These are phyloP conservation scores for Colletotrichum agaves DNA, from an alignment of 2,329 filamentous ascomycete species.

Conservation along the genomic window DNA sequence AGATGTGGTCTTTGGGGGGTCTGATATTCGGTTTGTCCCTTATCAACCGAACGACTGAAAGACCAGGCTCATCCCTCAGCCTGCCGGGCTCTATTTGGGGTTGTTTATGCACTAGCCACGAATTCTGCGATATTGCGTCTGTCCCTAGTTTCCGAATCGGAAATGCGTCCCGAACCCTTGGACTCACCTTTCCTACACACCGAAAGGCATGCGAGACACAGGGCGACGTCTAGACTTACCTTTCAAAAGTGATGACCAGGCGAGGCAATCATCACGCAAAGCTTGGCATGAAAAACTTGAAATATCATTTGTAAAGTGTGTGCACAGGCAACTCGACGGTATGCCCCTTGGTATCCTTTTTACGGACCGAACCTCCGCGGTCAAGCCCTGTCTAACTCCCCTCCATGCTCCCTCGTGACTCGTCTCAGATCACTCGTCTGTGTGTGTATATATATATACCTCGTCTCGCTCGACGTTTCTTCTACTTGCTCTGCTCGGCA, in stretches of 20 bases:
- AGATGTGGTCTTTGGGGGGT: too few species aligned
- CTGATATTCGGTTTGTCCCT: too few species aligned
- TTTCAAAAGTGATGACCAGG: too few species aligned
- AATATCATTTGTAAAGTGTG: slow-evolving; percentile 32
- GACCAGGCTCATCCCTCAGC: too few species aligned
- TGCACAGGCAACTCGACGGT: slow-evolving; percentile 31
- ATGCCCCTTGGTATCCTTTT: slow-evolving; percentile 33
- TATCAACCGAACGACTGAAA: too few species aligned
- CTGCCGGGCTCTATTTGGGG: too few species aligned
- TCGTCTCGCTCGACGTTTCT: slow-evolving; percentile 40
- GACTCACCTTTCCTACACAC: too few species aligned
- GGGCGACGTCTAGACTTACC: too few species aligned
- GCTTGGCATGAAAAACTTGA: slow-evolving; percentile 4
- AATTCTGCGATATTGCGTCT: too few species aligned
- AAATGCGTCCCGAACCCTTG: too few species aligned
- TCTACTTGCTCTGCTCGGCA: slow-evolving; percentile 52
- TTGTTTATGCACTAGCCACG: too few species aligned
- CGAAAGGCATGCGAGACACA: neutral
- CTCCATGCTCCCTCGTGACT: neutral
- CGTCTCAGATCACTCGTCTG: slow-evolving; percentile 17
- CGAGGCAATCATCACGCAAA: neutral
- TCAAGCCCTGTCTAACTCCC: slow-evolving; percentile 13
- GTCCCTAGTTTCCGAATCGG: too few species aligned
- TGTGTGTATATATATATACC: neutral
- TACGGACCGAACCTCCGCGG: neutral